Percentiles rank a stretch among this genome's conserved stretches.
Conservation (phyloP, 441 rosid species). For the Erodium moschatum region DNA sequence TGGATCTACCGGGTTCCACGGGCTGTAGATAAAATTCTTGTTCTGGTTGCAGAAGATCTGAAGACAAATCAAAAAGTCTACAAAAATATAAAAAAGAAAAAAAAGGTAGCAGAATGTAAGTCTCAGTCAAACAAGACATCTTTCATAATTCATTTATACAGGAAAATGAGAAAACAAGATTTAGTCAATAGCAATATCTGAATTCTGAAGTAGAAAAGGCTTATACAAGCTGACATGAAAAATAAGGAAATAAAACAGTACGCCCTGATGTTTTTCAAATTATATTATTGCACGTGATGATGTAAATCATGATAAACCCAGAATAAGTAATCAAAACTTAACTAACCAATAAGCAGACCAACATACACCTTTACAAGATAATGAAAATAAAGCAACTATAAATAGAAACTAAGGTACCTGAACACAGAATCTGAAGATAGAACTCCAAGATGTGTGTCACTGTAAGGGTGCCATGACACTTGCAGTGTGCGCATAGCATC, state of each 20-base stretch:
- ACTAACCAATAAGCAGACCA: not conserved
- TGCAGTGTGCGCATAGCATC: slow-evolving; percentile 46
- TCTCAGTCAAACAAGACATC: slow-evolving; percentile 1
- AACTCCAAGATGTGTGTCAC: slow-evolving; percentile 75
- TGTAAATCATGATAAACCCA: not conserved
- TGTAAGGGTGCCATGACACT: slow-evolving; percentile 81
- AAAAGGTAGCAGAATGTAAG: slow-evolving; percentile 17
- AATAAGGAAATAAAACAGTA: not conserved
- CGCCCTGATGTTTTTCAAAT: not conserved
- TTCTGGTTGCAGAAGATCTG: slow-evolving; percentile 64
- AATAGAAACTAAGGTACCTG: slow-evolving; percentile 41
- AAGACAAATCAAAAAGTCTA: slow-evolving; percentile 77
- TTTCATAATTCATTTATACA: not conserved
- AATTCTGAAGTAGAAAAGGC: not conserved
- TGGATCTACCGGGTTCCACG: slow-evolving; percentile 65
- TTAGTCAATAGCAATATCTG: not conserved
- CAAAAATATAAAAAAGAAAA: slow-evolving; percentile 19
- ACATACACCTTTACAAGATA: not conserved
- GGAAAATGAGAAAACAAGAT: not conserved
- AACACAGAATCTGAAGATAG: slow-evolving; percentile 90
- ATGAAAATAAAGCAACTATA: not conserved
- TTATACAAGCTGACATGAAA: no score
- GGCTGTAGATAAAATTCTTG: slow-evolving; percentile 93
- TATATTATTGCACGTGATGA: not conserved
- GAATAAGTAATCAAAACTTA: not conserved